Evolutionary conservation across 1,139 yeast genomes (phyloP).

Genomic region (Pneumocystis carinii): DNA sequence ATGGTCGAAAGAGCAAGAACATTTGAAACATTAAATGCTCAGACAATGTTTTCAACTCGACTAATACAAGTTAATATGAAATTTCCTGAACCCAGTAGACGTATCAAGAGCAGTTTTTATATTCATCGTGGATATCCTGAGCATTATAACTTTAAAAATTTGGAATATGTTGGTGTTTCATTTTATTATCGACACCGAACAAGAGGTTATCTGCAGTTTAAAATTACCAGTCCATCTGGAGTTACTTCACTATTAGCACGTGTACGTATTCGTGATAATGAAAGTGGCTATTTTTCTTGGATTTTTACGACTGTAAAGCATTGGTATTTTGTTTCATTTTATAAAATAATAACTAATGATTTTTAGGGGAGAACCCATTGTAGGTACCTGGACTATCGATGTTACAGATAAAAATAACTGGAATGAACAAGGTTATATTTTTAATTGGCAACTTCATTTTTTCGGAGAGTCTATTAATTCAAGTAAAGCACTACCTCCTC

Average conservation of each 20-base stretch:
- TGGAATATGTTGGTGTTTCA: too few relatives aligned
- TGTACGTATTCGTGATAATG: conserved; percentile 45
- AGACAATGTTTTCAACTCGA: too few relatives aligned
- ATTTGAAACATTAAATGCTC: too few relatives aligned
- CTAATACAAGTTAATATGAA: conserved; percentile 24
- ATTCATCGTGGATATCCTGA: too few relatives aligned
- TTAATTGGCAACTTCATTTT: background rate
- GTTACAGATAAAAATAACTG: conserved; percentile 35
- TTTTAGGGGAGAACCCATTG: conserved; percentile 49
- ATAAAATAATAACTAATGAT: background rate
- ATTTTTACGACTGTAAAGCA: conserved; percentile 96
- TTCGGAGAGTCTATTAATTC: too few relatives aligned
- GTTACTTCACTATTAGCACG: conserved; percentile 69
- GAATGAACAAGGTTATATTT: background rate
- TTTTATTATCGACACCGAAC: too few relatives aligned
- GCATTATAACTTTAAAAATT: too few relatives aligned
- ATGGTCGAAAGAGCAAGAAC: too few relatives aligned
- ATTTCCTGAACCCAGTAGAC: conserved; percentile 17
- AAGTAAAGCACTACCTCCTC: too few relatives aligned
- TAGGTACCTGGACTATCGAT: conserved; percentile 68
- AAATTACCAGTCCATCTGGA: too few relatives aligned
- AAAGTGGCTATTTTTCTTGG: conserved; percentile 52
- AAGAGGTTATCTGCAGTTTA: too few relatives aligned
- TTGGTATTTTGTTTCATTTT: conserved; percentile 34
- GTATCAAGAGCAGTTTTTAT: conserved; percentile 32